Evolutionary conservation across 192 early-diverging fungal species (phyloP).

Genomic region (Lobosporangium transversale): DNA sequence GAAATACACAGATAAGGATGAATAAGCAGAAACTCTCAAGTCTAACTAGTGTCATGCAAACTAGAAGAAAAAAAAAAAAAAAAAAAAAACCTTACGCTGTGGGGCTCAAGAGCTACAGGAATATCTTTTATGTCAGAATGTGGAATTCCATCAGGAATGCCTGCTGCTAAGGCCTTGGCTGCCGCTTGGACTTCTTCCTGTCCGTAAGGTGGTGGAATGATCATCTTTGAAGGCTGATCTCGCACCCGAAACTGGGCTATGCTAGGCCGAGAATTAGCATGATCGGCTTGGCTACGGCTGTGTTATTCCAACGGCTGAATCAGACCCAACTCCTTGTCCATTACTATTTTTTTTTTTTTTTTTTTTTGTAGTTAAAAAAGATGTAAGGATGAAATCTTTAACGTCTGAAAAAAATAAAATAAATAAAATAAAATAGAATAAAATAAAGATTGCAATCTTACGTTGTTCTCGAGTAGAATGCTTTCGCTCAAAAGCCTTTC

Average conservation of each 20-base stretch:
- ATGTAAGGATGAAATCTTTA: not conserved
- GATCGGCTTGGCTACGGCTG: slow-evolving; percentile 9
- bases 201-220: slow-evolving; percentile 43
- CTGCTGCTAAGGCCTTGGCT: slow-evolving; percentile 32
- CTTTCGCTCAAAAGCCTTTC: slow-evolving; percentile 21
- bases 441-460: not conserved
- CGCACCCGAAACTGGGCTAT: slow-evolving; percentile 27
- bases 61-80: not conserved
- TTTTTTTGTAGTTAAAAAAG: no score
- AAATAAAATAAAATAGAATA: not conserved
- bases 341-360: no score
- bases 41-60: no score
- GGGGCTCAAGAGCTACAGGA: slow-evolving; percentile 3
- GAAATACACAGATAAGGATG: no score
- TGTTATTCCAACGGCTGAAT: not conserved
- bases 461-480: slow-evolving; percentile 11
- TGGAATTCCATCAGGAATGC: slow-evolving; percentile 44
- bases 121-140: not conserved
- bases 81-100: not conserved
- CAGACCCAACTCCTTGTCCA: not conserved
- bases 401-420: not conserved
- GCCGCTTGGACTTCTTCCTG: slow-evolving; percentile 30
- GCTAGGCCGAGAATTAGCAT: slow-evolving; percentile 32
- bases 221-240: slow-evolving; percentile 38
- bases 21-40: no score